Evolutionary conservation across 768 basidiomycete species (phyloP).

Genomic region (Tulasnella sp.): DNA sequence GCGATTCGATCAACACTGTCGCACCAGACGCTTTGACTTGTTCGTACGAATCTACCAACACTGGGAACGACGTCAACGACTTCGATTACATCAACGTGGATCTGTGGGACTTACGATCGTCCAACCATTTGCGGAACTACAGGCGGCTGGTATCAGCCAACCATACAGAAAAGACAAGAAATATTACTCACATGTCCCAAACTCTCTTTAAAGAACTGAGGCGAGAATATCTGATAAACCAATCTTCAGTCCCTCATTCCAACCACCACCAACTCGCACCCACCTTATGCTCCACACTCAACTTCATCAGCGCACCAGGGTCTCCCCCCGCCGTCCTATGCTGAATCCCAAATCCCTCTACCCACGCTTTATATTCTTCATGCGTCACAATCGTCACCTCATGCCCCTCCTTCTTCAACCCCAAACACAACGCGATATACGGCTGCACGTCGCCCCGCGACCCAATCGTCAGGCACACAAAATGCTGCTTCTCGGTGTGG

Average conservation of each 20-base stretch:
- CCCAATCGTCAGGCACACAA: slow-evolving; percentile 53
- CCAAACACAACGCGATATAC: slow-evolving; percentile 36
- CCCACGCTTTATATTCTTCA: slow-evolving; percentile 38
- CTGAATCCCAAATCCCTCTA: slow-evolving; percentile 44
- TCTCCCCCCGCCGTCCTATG: slow-evolving; percentile 57
- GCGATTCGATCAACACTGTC: slow-evolving; percentile 47
- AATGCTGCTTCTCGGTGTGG: slow-evolving; percentile 35
- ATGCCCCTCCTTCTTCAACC: slow-evolving; percentile 34
- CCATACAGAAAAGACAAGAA: not conserved
- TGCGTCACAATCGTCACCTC: slow-evolving; percentile 39
- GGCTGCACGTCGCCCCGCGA: slow-evolving; percentile 44
- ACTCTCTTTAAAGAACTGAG: slow-evolving; percentile 55
- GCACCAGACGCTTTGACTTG: slow-evolving; percentile 49
- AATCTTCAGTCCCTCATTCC: not conserved
- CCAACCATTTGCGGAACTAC: slow-evolving; percentile 53
- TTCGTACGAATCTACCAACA: slow-evolving; percentile 48
- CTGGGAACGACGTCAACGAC: slow-evolving; percentile 25
- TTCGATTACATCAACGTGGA: not conserved
- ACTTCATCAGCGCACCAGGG: slow-evolving; percentile 55
- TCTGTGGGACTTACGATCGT: slow-evolving; percentile 35
- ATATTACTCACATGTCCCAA: slow-evolving; percentile 36
- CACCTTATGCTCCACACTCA: too few relatives aligned
- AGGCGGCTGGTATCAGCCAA: not conserved
- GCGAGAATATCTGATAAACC: slow-evolving; percentile 48
- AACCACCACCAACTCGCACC: too few relatives aligned